Conservation (phyloP, 1,139 yeast genomes). For the Nakaseomyces nivariensis region DNA sequence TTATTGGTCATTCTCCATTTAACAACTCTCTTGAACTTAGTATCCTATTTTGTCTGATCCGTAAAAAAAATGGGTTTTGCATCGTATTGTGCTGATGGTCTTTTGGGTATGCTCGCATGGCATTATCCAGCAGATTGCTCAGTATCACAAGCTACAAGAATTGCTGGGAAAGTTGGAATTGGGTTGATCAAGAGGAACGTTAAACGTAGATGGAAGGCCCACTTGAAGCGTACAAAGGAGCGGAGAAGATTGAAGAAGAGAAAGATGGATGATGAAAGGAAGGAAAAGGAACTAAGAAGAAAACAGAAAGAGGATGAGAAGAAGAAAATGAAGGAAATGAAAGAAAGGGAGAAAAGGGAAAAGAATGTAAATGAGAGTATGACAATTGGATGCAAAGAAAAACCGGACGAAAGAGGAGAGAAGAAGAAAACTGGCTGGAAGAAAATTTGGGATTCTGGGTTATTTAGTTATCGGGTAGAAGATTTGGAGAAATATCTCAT, state of each 20-base stretch:
- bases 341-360: too few relatives aligned
- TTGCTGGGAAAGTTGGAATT: neutral
- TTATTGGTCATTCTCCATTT: too few relatives aligned
- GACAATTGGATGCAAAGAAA: neutral
- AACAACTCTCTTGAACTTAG: too few relatives aligned
- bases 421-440: neutral
- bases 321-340: neutral
- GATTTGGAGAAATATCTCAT: neutral
- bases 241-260: neutral
- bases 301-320: neutral
- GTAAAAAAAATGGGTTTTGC: neutral
- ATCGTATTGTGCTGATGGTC: neutral
- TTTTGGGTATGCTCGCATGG: neutral
- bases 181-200: neutral
- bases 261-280: neutral
- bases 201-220: neutral
- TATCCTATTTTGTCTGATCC: too few relatives aligned
- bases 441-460: neutral
- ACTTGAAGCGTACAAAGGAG: neutral
- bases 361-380: too few relatives aligned
- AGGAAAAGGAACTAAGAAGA: neutral
- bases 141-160: neutral
- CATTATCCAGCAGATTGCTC: neutral
- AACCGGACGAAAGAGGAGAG: neutral
- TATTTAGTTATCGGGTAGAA: neutral